Evolutionary conservation across 441 rosid genomes (phyloP), one percentile per base, ranked within the genome.

Genomic region (Hypseocharis bilobata): DNA sequence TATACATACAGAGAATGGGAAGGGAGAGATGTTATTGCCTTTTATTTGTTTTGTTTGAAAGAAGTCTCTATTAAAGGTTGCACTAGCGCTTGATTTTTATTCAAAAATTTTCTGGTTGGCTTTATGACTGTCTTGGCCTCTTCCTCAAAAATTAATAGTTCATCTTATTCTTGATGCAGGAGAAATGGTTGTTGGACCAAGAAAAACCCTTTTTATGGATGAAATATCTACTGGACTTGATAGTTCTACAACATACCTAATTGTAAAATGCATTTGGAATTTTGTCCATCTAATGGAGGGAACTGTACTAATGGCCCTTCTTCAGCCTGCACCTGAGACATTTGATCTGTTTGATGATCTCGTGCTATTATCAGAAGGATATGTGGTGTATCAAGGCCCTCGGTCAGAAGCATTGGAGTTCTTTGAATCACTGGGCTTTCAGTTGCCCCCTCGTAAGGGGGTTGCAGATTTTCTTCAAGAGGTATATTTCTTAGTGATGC

Each of bases 221-320:
- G 98, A 92, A 78, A 92, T 92, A 73, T 92, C 98, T 3, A 89
- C 96, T 19, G 96, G 98, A 44, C 94, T 92, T 34, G 96, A 92
- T 72, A 92, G 96, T 81, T 86, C 98, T 17, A 92, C 98, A 7
- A 89, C 98, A 3, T 92, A 30, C 66, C 96, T 88, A 78, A 88
- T 88, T 17, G 96, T 92, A 65, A 89, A 85, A 70, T 89, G 98
- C 65, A 62, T 83, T 6, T 49, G 82, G 72, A 85, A 92, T 70
- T 86, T 89, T 54, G 96, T 92, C 47, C 98, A 88, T 76, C 80
- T 76, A 14, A 89, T 88, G 96, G 92, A 89, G 26, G 96, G 81
- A 75, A 92, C 98, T 22, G 86, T 88, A 38, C 83, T 92, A 19
- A 89, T 92, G 91, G 88, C 92, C 70, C 91, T 92, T 76, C 92